Evolutionary conservation across 495 filamentous ascomycete genomes (phyloP).

Genomic region (Clavariopsis aquatica): DNA sequence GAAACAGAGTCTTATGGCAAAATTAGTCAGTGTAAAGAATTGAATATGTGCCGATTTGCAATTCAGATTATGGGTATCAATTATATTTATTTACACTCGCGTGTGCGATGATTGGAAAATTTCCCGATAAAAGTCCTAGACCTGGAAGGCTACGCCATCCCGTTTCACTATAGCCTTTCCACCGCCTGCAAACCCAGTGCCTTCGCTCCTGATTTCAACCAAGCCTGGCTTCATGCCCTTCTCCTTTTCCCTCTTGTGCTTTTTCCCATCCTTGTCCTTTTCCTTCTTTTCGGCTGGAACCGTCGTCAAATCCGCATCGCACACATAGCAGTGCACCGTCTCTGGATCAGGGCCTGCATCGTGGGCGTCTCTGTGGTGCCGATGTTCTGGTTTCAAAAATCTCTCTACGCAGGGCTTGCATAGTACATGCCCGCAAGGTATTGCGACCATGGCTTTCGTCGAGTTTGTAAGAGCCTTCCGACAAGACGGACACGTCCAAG

Average conservation of each 20-base stretch:
- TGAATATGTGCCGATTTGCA: too few species aligned
- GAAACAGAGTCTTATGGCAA: too few species aligned
- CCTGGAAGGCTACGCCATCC: slow-evolving; percentile 76
- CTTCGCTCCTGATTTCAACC: slow-evolving; percentile 82
- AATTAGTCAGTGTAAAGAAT: too few species aligned
- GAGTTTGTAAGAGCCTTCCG: slow-evolving; percentile 81
- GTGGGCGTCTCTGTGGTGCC: slow-evolving; percentile 57
- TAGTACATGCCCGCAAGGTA: slow-evolving; percentile 91
- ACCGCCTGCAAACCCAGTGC: slow-evolving; percentile 88
- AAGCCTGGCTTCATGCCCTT: slow-evolving; percentile 69
- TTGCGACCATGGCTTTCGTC: slow-evolving; percentile 80
- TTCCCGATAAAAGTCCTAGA: too few species aligned
- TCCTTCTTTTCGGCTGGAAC: slow-evolving; percentile 52
- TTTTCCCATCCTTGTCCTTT: slow-evolving; percentile 47
- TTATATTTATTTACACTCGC: too few species aligned
- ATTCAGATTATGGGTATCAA: too few species aligned
- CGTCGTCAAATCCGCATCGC: slow-evolving; percentile 72
- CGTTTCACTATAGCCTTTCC: slow-evolving; percentile 82
- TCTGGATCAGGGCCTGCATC: slow-evolving; percentile 51
- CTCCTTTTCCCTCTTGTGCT: slow-evolving; percentile 53
- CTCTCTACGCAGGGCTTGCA: slow-evolving; percentile 86
- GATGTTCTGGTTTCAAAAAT: slow-evolving; percentile 65
- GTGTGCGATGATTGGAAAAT: too few species aligned
- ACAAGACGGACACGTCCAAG: slow-evolving; percentile 82
- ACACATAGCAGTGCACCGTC: slow-evolving; percentile 79